phyloP scores from a whole-genome alignment of 2,329 filamentous ascomycete genomes.

The Diaporthe aspalathi region DNA sequence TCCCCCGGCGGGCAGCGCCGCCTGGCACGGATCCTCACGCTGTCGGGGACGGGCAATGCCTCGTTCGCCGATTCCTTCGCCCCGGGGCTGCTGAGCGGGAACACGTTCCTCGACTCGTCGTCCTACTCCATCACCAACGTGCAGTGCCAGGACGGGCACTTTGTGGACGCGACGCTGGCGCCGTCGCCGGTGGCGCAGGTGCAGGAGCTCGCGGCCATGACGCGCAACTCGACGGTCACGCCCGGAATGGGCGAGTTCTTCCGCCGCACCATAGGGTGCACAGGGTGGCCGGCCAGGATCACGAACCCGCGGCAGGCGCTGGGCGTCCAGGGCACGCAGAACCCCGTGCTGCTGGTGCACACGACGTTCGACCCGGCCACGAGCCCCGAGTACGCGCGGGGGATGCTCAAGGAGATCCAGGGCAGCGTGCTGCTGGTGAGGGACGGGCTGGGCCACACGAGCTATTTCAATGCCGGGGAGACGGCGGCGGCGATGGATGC shows the following conservation, averaged over 20 bases:
- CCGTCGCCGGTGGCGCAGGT: conserved; percentile 41
- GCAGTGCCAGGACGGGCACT: conserved; percentile 53
- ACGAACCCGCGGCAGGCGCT: conserved; percentile 50
- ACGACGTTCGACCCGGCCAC: conserved; percentile 55
- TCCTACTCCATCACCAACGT: conserved; percentile 49
- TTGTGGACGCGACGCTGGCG: conserved; percentile 44
- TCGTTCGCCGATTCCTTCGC: conserved; percentile 16
- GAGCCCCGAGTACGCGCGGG: conserved; percentile 51
- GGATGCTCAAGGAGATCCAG: conserved; percentile 48
- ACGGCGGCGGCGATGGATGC: conserved; percentile 47
- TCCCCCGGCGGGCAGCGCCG: conserved; percentile 36
- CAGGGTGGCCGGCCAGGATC: conserved; percentile 53
- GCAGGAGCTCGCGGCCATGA: conserved; percentile 20
- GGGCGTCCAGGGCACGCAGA: conserved; percentile 42
- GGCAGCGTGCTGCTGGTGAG: conserved; percentile 53
- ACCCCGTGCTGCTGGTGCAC: conserved; percentile 52
- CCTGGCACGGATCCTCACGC: conserved; percentile 43
- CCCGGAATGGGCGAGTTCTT: conserved; percentile 50
- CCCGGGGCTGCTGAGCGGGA: conserved; percentile 21
- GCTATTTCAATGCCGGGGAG: conserved; percentile 48
- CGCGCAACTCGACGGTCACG: conserved; percentile 47
- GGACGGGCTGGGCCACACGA: conserved; percentile 54
- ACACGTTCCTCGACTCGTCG: conserved; percentile 42
- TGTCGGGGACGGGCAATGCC: conserved; percentile 50
- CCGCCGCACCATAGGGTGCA: conserved; percentile 50